Evolutionary conservation across 2,329 filamentous ascomycete genomes (phyloP).

Genomic region (Microcyclosporella mali): DNA sequence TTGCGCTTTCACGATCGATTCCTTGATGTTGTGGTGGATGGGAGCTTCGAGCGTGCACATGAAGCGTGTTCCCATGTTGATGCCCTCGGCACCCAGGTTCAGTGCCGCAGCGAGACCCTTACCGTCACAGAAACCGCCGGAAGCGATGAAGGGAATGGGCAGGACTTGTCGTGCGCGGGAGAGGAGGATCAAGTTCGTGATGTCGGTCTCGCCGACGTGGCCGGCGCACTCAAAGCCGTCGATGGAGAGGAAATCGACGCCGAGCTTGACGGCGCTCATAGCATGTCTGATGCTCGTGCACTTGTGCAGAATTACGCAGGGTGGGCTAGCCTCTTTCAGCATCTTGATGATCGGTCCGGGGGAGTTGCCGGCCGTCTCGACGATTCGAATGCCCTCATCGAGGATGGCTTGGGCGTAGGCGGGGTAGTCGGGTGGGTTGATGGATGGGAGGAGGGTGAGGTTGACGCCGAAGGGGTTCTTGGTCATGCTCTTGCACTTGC

Average conservation of each 20-base stretch:
- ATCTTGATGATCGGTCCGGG: conserved; percentile 85
- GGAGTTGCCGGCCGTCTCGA: conserved; percentile 87
- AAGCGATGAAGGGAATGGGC: conserved; percentile 86
- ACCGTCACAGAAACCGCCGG: conserved; percentile 91
- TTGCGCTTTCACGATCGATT: conserved; percentile 77
- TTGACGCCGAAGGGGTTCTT: conserved; percentile 83
- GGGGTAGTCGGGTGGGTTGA: conserved; percentile 84
- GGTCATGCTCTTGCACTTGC: conserved; percentile 73
- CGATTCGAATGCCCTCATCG: conserved; percentile 83
- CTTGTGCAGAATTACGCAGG: conserved; percentile 81
- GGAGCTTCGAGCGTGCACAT: conserved; percentile 94
- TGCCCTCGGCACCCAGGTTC: conserved; percentile 80
- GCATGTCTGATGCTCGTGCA: conserved; percentile 96
- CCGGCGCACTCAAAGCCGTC: conserved; percentile 97
- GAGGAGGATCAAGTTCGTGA: conserved; percentile 85
- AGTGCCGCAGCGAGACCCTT: conserved; percentile 87
- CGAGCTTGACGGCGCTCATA: conserved; percentile 82
- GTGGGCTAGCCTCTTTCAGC: conserved; percentile 66
- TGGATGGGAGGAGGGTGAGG: conserved; percentile 82
- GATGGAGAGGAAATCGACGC: conserved; percentile 93
- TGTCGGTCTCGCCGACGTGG: conserved; percentile 80
- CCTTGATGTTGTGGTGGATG: conserved; percentile 88
- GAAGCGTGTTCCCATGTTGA: conserved; percentile 98
- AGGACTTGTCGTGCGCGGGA: conserved; percentile 78
- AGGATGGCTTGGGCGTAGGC: conserved; percentile 90